These are phyloP conservation scores for Ceratocystis colombiana DNA, from an alignment of 2,329 filamentous ascomycete genomes.

Conservation along the genomic window DNA sequence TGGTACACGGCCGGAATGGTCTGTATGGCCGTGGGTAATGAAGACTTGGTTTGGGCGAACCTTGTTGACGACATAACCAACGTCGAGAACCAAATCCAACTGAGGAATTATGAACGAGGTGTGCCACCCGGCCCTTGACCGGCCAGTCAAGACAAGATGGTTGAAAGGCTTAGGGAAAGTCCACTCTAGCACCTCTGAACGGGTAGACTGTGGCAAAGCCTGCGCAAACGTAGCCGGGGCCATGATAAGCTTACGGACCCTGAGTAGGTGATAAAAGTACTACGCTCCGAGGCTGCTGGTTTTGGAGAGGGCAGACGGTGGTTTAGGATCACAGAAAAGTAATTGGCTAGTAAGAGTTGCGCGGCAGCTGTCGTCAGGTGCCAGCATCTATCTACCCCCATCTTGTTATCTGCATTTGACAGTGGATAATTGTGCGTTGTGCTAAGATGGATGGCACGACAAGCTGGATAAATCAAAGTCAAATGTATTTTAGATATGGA, in stretches of 20 bases:
- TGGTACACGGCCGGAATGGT: slow-evolving; percentile 38
- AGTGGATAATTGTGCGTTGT: background rate
- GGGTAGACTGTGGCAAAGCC: slow-evolving; percentile 37
- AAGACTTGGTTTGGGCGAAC: slow-evolving; percentile 41
- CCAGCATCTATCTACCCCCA: no score
- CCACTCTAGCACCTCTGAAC: slow-evolving; percentile 40
- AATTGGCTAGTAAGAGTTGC: background rate
- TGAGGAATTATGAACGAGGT: slow-evolving; percentile 43
- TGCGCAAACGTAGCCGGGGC: slow-evolving; percentile 34
- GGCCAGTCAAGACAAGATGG: slow-evolving; percentile 38
- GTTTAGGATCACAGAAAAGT: background rate
- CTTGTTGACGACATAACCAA: slow-evolving; percentile 40
- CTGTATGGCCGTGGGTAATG: slow-evolving; percentile 41
- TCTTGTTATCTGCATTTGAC: background rate
- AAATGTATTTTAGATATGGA: no score
- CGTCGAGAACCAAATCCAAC: slow-evolving; percentile 42
- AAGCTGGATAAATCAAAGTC: background rate
- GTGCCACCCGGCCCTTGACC: slow-evolving; percentile 43
- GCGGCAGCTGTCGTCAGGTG: background rate
- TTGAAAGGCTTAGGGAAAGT: slow-evolving; percentile 37
- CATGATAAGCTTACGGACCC: slow-evolving; percentile 4
- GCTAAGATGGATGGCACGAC: background rate
- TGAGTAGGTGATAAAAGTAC: background rate
- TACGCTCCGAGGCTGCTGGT: background rate
- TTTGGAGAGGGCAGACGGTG: background rate